A percentile compares a stretch with the other conserved stretches of the same genome.
Evolutionary conservation across 2,329 filamentous ascomycete species (phyloP).

Genomic region (Cordyceps cateniannulata): DNA sequence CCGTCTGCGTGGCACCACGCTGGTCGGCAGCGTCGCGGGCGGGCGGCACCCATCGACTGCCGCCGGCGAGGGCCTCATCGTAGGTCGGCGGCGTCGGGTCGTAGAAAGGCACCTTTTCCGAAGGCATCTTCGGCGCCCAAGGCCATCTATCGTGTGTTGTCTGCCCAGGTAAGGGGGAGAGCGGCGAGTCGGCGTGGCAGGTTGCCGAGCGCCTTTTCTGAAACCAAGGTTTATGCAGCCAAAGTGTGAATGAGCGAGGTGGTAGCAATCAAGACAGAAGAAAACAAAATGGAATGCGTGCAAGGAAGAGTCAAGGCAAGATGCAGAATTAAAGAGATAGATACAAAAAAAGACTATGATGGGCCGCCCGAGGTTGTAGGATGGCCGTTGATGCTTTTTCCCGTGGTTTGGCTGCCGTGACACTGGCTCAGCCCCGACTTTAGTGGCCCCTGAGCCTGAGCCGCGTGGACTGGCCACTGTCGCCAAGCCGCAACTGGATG

Average conservation of each 20-base stretch:
- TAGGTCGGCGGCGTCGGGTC: slow-evolving; percentile 38
- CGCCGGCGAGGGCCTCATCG: slow-evolving; percentile 34
- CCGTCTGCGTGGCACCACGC: slow-evolving; percentile 62
- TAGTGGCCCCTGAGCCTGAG: slow-evolving; percentile 10
- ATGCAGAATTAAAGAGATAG: slow-evolving; percentile 1
- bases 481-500: not conserved
- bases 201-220: not conserved
- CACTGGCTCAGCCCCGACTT: slow-evolving; percentile 5
- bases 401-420: not conserved
- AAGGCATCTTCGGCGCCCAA: slow-evolving; percentile 24
- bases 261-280: not conserved
- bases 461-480: not conserved
- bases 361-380: not conserved
- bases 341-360: not conserved
- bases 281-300: not conserved
- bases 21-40: slow-evolving; percentile 37
- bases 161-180: too few species aligned
- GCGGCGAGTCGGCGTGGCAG: not conserved
- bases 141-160: not conserved
- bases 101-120: slow-evolving; percentile 36
- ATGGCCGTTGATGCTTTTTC: not conserved
- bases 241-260: not conserved
- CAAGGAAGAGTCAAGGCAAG: not conserved
- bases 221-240: not conserved
- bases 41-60: slow-evolving; percentile 26